phyloP scores from a whole-genome alignment of 1,139 yeast genomes.

The Suhomyces bolitotheri region DNA sequence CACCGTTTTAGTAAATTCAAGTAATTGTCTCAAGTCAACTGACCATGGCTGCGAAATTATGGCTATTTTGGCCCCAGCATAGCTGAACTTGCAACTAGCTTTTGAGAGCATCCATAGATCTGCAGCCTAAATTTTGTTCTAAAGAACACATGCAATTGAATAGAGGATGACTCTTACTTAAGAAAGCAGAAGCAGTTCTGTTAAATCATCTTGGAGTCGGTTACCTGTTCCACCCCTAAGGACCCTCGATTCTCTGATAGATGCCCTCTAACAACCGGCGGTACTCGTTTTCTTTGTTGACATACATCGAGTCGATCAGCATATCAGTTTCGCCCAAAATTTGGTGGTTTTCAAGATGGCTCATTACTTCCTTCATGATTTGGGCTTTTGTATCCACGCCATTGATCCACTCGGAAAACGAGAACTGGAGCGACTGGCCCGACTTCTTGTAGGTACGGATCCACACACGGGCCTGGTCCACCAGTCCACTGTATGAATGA shows the following conservation, averaged over 20 bases:
- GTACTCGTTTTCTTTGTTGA: conserved; percentile 19
- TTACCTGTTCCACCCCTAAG: no score
- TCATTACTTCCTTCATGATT: conserved; percentile 28
- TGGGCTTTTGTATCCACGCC: conserved; percentile 28
- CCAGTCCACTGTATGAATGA: conserved; percentile 86
- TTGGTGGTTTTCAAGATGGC: conserved; percentile 22
- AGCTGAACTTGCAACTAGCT: no score
- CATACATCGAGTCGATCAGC: conserved; percentile 30
- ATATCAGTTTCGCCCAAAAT: conserved; percentile 42
- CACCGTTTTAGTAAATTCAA: no score
- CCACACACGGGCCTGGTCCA: conserved; percentile 65
- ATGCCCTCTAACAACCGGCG: conserved; percentile 21
- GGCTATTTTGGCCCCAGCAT: no score
- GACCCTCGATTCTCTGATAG: conserved; percentile 10
- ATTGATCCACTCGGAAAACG: conserved; percentile 66
- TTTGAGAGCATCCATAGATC: no score
- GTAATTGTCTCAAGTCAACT: no score
- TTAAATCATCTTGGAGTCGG: no score
- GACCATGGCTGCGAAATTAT: no score
- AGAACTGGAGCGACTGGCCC: conserved; percentile 42
- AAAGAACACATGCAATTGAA: no score
- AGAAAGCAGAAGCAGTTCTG: no score
- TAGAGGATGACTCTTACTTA: no score
- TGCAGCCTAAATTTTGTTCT: no score
- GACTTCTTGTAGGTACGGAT: conserved; percentile 26